These are phyloP conservation scores for Odonthalia washingtoniensis DNA, from an alignment of 31 red algal genomes.

Conservation along the genomic window DNA sequence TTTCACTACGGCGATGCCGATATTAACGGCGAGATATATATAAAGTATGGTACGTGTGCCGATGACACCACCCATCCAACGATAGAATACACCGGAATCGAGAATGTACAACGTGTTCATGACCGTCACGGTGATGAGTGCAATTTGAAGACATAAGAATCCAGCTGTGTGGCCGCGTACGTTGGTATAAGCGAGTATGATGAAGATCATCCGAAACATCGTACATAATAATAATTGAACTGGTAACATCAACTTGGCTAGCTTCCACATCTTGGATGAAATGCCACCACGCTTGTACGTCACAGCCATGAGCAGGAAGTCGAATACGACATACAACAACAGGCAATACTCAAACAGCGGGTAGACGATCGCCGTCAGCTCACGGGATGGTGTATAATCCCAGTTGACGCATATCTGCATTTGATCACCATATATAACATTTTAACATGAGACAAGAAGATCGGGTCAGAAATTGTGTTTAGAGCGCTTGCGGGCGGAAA, in stretches of 20 bases:
- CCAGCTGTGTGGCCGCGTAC: slow-evolving; percentile 24
- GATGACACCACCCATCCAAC: not conserved
- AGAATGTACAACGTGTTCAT: slow-evolving; percentile 10
- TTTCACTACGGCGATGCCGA: not conserved
- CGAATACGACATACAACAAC: slow-evolving; percentile 1
- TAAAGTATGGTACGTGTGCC: not conserved
- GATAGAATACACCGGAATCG: not conserved
- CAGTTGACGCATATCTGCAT: no score
- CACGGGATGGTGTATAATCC: no score
- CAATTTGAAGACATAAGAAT: slow-evolving; percentile 18
- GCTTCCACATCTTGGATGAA: not conserved
- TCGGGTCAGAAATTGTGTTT: no score
- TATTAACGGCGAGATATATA: not conserved
- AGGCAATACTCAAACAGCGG: slow-evolving; percentile 33
- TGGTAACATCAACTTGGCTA: not conserved
- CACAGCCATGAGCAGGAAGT: slow-evolving; percentile 20
- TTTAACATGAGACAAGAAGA: no score
- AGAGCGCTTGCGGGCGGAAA: no score
- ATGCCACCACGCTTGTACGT: not conserved
- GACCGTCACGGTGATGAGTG: not conserved
- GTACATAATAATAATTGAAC: not conserved
- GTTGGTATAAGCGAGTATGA: not conserved
- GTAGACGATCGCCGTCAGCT: slow-evolving; percentile 26
- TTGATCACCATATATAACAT: no score
- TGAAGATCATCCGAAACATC: slow-evolving; percentile 12